Evolutionary conservation across 164 flowering plant genomes (phyloP).

Genomic region (Stephania cephalantha): DNA sequence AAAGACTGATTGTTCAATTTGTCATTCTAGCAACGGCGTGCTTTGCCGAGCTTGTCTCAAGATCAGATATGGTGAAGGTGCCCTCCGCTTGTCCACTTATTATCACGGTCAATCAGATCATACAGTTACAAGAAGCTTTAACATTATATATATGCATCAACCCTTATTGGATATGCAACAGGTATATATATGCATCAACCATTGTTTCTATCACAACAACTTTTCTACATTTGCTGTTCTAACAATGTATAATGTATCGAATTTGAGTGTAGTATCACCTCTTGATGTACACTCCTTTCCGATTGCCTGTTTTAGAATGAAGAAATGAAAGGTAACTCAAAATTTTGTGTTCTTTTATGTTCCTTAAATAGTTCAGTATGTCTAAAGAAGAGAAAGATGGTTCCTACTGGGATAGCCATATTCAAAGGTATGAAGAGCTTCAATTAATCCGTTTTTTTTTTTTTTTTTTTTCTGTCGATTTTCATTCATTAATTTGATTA

Average conservation of each 20-base stretch:
- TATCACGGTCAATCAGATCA: no score
- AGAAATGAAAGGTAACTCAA: no score
- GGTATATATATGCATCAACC: conserved; percentile 28
- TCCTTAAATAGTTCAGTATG: conserved; percentile 37
- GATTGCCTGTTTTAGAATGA: not conserved
- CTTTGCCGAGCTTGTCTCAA: conserved; percentile 60
- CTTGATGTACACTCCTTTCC: not conserved
- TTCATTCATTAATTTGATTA: not conserved
- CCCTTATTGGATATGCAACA: conserved; percentile 61
- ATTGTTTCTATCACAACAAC: no score
- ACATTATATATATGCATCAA: conserved; percentile 37
- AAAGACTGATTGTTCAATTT: conserved; percentile 56
- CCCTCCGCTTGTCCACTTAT: not conserved
- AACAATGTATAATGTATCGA: no score
- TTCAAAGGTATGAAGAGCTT: conserved; percentile 32
- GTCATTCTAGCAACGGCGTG: conserved; percentile 50
- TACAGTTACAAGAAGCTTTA: no score
- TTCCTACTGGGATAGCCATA: conserved; percentile 58
- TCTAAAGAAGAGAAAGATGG: conserved; percentile 45
- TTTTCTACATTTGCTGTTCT: no score
- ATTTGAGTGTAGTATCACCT: no score
- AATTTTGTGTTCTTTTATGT: not conserved
- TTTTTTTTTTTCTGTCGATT: not conserved
- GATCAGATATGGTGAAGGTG: conserved; percentile 65
- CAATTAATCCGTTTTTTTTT: no score